These are phyloP conservation scores for Paramecium caudatum DNA, from an alignment of 73 alveolate species.

Conservation along the genomic window DNA sequence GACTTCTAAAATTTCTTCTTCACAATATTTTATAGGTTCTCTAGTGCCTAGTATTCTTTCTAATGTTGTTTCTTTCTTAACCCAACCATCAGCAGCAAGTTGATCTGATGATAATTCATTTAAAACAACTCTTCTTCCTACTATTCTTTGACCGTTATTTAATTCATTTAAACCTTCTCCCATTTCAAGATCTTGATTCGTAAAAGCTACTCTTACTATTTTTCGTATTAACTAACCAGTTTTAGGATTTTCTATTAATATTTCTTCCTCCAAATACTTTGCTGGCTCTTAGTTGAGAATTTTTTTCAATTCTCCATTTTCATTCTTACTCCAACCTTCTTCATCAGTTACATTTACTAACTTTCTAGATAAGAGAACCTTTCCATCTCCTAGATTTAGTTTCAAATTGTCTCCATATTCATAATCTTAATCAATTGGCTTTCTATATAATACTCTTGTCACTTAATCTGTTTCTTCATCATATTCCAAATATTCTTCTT, in stretches of 20 bases:
- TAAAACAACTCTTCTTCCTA: background rate
- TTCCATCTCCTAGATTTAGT: constrained; percentile 22
- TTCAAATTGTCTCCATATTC: constrained; percentile 21
- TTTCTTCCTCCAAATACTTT: constrained; percentile 14
- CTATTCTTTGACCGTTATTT: background rate
- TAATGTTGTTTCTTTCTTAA: background rate
- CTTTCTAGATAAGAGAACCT: background rate
- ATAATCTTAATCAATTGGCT: constrained; percentile 40
- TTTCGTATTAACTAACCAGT: constrained; percentile 16
- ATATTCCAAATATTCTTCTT: constrained; percentile 50
- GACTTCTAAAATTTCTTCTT: constrained; percentile 22
- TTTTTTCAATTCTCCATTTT: constrained; percentile 22
- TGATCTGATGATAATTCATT: constrained; percentile 1
- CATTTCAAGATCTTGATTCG: background rate
- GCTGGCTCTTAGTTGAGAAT: background rate
- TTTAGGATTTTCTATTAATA: constrained; percentile 26
- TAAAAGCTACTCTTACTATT: background rate
- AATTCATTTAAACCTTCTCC: constrained; percentile 16
- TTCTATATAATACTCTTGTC: background rate
- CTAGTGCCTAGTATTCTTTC: constrained; percentile 46
- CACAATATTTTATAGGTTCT: constrained; percentile 38
- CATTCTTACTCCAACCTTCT: background rate
- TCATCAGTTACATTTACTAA: constrained; percentile 35
- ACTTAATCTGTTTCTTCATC: constrained; percentile 37
- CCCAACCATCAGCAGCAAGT: constrained; percentile 3